A percentile compares a stretch with the other conserved stretches of the same genome.
phyloP scores from a whole-genome alignment of 805 yeast species.

The Lachancea dasiensis region DNA sequence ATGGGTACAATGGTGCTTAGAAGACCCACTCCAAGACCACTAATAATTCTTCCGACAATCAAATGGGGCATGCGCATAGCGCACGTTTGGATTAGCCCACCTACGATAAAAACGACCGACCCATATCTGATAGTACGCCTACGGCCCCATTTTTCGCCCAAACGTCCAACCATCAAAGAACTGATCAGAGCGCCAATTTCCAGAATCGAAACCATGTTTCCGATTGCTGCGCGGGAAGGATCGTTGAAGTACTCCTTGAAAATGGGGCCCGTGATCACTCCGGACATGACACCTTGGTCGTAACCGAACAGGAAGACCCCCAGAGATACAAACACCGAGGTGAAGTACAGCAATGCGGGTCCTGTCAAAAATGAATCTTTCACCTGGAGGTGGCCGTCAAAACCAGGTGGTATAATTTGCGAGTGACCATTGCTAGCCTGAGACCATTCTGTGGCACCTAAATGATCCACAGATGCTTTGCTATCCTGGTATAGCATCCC shows the following conservation, averaged over 20 bases:
- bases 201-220: conserved; percentile 81
- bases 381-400: conserved; percentile 14
- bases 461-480: conserved; percentile 10
- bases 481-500: conserved; percentile 14
- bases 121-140: conserved; percentile 76
- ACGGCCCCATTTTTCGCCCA: conserved; percentile 77
- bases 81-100: conserved; percentile 69
- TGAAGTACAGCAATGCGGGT: conserved; percentile 31
- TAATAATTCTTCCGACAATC: conserved; percentile 68
- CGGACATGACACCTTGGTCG: conserved; percentile 88
- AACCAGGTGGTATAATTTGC: conserved; percentile 10
- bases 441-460: conserved; percentile 1
- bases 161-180: conserved; percentile 68
- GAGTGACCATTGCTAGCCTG: conserved; percentile 4
- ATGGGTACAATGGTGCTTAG: conserved; percentile 80
- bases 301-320: conserved; percentile 69
- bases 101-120: conserved; percentile 67
- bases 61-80: conserved; percentile 49
- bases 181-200: conserved; percentile 84
- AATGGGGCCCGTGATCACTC: conserved; percentile 67
- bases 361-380: conserved; percentile 19
- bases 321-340: conserved; percentile 36
- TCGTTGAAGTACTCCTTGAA: conserved; percentile 64
- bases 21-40: conserved; percentile 86
- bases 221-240: conserved; percentile 71